A percentile compares a stretch with the other conserved stretches of the same genome.
phyloP scores from a whole-genome alignment of 768 basidiomycete genomes.

The Pulveroboletus sp. region DNA sequence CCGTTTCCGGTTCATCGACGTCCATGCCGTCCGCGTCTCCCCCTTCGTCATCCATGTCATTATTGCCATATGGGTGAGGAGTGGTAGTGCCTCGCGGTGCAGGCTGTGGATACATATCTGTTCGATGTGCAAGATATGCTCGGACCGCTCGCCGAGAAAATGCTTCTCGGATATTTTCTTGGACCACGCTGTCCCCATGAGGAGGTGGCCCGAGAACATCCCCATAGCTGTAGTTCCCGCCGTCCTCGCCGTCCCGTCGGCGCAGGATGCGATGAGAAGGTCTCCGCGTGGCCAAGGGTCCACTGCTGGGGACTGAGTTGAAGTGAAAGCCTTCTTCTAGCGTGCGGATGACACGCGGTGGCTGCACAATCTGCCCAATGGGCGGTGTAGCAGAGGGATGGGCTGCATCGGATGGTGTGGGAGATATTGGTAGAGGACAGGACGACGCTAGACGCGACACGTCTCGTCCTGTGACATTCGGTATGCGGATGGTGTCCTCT shows the following conservation, averaged over 20 bases:
- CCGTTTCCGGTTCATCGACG: conserved; percentile 46
- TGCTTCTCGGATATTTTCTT: conserved; percentile 53
- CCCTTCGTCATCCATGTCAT: conserved; percentile 24
- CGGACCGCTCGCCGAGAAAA: conserved; percentile 47
- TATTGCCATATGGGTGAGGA: conserved; percentile 14
- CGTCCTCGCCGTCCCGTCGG: conserved; percentile 25
- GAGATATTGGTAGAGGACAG: conserved; percentile 9
- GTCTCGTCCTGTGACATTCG: conserved; percentile 31
- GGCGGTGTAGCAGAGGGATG: conserved; percentile 9
- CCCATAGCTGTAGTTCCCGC: conserved; percentile 35
- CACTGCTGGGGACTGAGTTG: conserved; percentile 12
- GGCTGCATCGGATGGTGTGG: conserved; percentile 8
- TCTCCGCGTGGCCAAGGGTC: conserved; percentile 16
- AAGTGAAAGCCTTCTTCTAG: conserved; percentile 55
- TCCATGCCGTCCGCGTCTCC: conserved; percentile 44
- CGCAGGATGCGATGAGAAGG: conserved; percentile 18
- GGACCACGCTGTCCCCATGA: conserved; percentile 49
- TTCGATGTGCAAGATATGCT: conserved; percentile 27
- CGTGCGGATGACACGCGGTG: conserved; percentile 42
- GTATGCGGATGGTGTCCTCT: conserved; percentile 62
- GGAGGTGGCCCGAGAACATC: conserved; percentile 53
- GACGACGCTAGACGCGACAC: conserved; percentile 9
- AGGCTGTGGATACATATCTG: conserved; percentile 24
- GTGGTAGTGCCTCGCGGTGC: conserved; percentile 10
- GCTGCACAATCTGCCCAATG: conserved; percentile 15